A percentile compares a stretch with the other conserved stretches of the same genome.
These are phyloP conservation scores for Durio zibethinus DNA, from an alignment of 345 rosid species.

Conservation along the genomic window DNA sequence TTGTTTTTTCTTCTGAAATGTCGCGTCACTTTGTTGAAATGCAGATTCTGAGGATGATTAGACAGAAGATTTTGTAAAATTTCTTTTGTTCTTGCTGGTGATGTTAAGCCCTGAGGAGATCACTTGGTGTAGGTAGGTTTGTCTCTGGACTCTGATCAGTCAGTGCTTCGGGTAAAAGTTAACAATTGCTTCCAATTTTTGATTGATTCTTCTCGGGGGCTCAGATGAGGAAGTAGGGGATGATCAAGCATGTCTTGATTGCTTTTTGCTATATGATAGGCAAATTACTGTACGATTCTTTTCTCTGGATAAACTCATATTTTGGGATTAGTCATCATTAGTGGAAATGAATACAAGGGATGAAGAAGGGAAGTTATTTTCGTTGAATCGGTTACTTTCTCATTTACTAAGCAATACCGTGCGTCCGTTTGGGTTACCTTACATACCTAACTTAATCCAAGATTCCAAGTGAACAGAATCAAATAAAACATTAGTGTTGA, in stretches of 20 bases:
- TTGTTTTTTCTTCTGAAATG: not conserved
- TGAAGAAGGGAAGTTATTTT: not conserved
- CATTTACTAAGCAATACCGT: not conserved
- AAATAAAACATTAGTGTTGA: not conserved
- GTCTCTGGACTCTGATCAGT: constrained; percentile 17
- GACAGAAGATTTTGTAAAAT: constrained; percentile 22
- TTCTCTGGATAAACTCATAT: constrained; percentile 16
- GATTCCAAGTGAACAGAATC: not conserved
- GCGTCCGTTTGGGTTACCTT: not conserved
- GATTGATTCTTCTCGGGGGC: constrained; percentile 18
- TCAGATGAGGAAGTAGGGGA: constrained; percentile 25
- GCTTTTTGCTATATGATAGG: constrained; percentile 38
- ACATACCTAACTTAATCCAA: not conserved
- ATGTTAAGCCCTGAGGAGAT: constrained; percentile 19
- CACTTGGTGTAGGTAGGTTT: constrained; percentile 24
- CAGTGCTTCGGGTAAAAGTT: constrained; percentile 17
- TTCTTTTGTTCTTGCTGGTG: constrained; percentile 14
- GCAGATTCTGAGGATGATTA: constrained; percentile 97
- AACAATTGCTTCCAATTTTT: constrained; percentile 11
- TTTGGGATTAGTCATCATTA: constrained; percentile 19
- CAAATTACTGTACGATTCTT: constrained; percentile 33
- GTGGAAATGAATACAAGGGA: constrained; percentile 12
- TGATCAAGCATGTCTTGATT: constrained; percentile 16
- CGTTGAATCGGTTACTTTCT: not conserved
- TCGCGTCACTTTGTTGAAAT: constrained; percentile 14